Percentiles rank a stretch among this genome's conserved stretches.
Evolutionary conservation across 148 eudicot species (phyloP).

Genomic region (Rhododendron kiyosumense): DNA sequence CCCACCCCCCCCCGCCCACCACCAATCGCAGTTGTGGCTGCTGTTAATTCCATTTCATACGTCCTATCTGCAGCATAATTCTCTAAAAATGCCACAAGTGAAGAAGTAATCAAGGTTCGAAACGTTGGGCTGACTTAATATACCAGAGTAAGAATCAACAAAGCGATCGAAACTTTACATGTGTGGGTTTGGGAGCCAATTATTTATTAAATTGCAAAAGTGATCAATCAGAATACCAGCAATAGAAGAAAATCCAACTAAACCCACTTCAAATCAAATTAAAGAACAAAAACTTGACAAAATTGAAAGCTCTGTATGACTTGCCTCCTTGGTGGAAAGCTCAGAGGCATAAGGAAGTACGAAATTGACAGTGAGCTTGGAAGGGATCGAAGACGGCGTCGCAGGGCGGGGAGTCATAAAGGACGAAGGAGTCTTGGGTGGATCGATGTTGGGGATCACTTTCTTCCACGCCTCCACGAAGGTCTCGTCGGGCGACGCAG

Average conservation of each 20-base stretch:
- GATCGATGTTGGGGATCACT: constrained; percentile 39
- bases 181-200: background rate
- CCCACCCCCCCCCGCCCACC: too few relatives aligned
- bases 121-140: background rate
- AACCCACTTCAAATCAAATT: background rate
- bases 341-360: constrained; percentile 43
- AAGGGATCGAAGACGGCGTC: constrained; percentile 39
- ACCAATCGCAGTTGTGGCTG: too few relatives aligned
- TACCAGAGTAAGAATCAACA: background rate
- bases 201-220: background rate
- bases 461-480: constrained; percentile 56
- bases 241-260: background rate
- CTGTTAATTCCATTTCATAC: too few relatives aligned
- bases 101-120: background rate
- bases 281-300: too few relatives aligned
- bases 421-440: constrained; percentile 49
- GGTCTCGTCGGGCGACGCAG: constrained; percentile 12
- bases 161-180: background rate
- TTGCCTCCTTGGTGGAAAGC: constrained; percentile 43
- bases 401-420: constrained; percentile 39
- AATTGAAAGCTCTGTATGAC: background rate
- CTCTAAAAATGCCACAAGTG: background rate
- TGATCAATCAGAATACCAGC: background rate
- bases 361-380: constrained; percentile 53
- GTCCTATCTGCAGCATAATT: too few relatives aligned